Evolutionary conservation across 495 filamentous ascomycete species (phyloP).

Genomic region (Ascobolus immersus): DNA sequence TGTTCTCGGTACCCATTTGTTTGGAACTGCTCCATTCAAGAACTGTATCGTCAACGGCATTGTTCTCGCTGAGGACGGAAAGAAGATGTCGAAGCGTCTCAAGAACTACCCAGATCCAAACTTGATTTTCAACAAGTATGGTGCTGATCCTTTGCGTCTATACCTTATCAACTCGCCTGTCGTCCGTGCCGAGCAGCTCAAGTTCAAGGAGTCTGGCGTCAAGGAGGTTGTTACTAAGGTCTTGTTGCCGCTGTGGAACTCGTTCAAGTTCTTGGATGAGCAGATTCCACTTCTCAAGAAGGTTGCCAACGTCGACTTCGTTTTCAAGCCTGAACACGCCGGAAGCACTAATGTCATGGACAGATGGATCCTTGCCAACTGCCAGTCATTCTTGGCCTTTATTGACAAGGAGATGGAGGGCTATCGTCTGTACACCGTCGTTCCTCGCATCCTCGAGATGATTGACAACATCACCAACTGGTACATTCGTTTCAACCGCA

Average conservation of each 20-base stretch:
- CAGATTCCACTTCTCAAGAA: slow-evolving; percentile 86
- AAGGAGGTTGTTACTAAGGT: slow-evolving; percentile 93
- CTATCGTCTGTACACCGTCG: slow-evolving; percentile 82
- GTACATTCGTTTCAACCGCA: slow-evolving; percentile 98
- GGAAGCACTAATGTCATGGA: slow-evolving; percentile 88
- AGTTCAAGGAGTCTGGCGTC: slow-evolving; percentile 80
- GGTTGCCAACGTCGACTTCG: slow-evolving; percentile 47
- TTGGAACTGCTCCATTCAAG: slow-evolving; percentile 70
- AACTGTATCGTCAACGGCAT: slow-evolving; percentile 96
- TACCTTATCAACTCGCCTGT: slow-evolving; percentile 97
- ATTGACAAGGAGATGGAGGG: slow-evolving; percentile 85
- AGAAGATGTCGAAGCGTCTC: slow-evolving; percentile 96
- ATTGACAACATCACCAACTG: slow-evolving; percentile 96
- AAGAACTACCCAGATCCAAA: slow-evolving; percentile 92
- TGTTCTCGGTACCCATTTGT: slow-evolving; percentile 76
- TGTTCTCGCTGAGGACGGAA: slow-evolving; percentile 82
- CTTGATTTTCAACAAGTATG: slow-evolving; percentile 65
- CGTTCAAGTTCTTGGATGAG: slow-evolving; percentile 92
- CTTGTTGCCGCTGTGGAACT: slow-evolving; percentile 85
- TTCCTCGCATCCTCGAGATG: slow-evolving; percentile 60
- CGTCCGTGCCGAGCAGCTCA: slow-evolving; percentile 69
- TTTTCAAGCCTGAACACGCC: slow-evolving; percentile 53
- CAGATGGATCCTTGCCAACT: slow-evolving; percentile 79
- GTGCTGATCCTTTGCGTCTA: slow-evolving; percentile 76
- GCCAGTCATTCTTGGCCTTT: slow-evolving; percentile 75